Percentiles rank a stretch among this genome's conserved stretches.
phyloP scores from a whole-genome alignment of 2,329 filamentous ascomycete species.

The Sporothrix pallida region DNA sequence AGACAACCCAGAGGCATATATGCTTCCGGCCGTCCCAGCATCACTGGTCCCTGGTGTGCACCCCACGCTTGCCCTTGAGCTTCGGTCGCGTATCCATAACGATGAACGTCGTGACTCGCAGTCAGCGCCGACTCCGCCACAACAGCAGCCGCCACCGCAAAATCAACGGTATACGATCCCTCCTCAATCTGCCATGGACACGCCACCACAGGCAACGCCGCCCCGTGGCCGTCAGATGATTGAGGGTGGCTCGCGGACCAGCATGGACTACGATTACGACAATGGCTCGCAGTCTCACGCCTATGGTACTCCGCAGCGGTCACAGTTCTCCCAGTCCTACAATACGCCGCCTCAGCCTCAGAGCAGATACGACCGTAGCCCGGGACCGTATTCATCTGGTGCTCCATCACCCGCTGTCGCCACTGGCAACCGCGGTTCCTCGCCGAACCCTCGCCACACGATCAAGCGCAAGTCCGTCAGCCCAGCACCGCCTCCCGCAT shows the following conservation, averaged over 20 bases:
- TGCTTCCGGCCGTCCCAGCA: constrained; percentile 57
- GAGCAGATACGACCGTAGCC: constrained; percentile 47
- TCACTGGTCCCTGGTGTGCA: constrained; percentile 68
- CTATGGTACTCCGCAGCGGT: constrained; percentile 41
- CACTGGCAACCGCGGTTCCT: constrained; percentile 51
- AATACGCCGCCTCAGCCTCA: constrained; percentile 34
- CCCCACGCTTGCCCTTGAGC: constrained; percentile 59
- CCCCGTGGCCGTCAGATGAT: constrained; percentile 51
- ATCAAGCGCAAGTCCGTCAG: constrained; percentile 76
- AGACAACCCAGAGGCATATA: constrained; percentile 48
- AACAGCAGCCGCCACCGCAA: constrained; percentile 34
- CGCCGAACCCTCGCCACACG: constrained; percentile 55
- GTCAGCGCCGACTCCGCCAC: constrained; percentile 42
- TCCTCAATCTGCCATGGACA: constrained; percentile 36
- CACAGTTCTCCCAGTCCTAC: constrained; percentile 48
- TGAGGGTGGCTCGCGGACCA: constrained; percentile 41
- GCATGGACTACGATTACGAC: constrained; percentile 42
- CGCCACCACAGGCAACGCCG: constrained; percentile 45
- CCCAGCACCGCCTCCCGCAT: constrained; percentile 65
- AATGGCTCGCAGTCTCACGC: constrained; percentile 41
- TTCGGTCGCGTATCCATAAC: constrained; percentile 63
- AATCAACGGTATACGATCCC: constrained; percentile 50
- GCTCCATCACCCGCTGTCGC: constrained; percentile 42
- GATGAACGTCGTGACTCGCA: constrained; percentile 52
- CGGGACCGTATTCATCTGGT: constrained; percentile 49